These are phyloP conservation scores for Uncinocarpus reesii DNA, from an alignment of 2,329 filamentous ascomycete genomes.

Conservation along the genomic window DNA sequence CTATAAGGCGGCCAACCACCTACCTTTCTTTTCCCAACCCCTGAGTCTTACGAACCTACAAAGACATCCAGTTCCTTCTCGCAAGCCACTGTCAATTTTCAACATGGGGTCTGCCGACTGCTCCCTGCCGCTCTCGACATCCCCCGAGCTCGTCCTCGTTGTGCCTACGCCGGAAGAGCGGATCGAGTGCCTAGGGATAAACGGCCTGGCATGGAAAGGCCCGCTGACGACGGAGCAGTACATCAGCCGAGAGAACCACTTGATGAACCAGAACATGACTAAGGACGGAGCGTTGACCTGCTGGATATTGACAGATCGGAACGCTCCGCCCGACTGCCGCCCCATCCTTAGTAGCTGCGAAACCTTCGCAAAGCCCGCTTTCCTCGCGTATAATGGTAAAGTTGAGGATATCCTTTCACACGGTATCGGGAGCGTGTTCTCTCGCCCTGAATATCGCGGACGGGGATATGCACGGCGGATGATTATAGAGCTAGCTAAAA, in stretches of 20 bases:
- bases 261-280: constrained; percentile 44
- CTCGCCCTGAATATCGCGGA: constrained; percentile 54
- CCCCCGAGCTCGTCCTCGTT: constrained; percentile 44
- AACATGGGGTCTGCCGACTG: constrained; percentile 31
- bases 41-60: neutral
- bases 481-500: constrained; percentile 54
- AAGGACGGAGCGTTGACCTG: constrained; percentile 47
- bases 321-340: constrained; percentile 30
- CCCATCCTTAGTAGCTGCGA: constrained; percentile 51
- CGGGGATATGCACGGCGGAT: constrained; percentile 69
- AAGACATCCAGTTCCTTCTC: too few species aligned
- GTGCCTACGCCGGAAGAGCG: constrained; percentile 47
- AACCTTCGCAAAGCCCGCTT: constrained; percentile 37
- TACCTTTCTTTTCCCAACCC: constrained; percentile 2
- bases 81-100: neutral
- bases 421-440: constrained; percentile 74
- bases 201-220: constrained; percentile 50
- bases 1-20: constrained; percentile 12
- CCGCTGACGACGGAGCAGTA: constrained; percentile 46
- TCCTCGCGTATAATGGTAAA: constrained; percentile 41
- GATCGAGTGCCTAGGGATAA: constrained; percentile 43
- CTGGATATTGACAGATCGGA: constrained; percentile 49
- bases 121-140: constrained; percentile 40
- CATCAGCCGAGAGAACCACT: constrained; percentile 46
- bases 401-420: constrained; percentile 52